Percentiles rank a stretch among this genome's conserved stretches.
Conservation (phyloP, 202 grass and related monocot species). For the Setaria italica region DNA sequence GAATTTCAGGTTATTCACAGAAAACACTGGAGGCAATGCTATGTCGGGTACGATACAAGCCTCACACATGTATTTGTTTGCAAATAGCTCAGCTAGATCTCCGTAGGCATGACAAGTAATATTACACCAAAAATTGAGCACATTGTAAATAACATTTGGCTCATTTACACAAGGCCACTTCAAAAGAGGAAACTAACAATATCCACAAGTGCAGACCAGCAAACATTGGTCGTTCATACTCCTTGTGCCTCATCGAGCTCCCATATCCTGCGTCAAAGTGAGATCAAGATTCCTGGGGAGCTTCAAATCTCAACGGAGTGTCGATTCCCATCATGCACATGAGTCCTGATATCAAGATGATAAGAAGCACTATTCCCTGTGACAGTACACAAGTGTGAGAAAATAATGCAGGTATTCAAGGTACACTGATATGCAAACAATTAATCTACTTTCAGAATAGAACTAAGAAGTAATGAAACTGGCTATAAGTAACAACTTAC, state of each 20-base stretch:
- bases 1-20: conserved; percentile 53
- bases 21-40: conserved; percentile 27
- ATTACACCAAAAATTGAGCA: conserved; percentile 46
- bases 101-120: conserved; percentile 10
- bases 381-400: conserved; percentile 19
- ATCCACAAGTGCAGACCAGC: conserved; percentile 43
- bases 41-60: conserved; percentile 34
- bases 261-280: conserved; percentile 20
- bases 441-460: conserved; percentile 27
- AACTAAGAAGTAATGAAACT: neutral
- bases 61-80: neutral
- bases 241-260: neutral
- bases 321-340: conserved; percentile 97
- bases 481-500: conserved; percentile 58
- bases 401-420: conserved; percentile 2
- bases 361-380: conserved; percentile 93
- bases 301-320: conserved; percentile 83
- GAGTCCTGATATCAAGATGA: conserved; percentile 97
- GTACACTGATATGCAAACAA: neutral
- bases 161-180: conserved; percentile 37
- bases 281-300: conserved; percentile 72
- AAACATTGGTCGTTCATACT: conserved; percentile 21
- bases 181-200: conserved; percentile 31
- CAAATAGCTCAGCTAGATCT: conserved; percentile 27
- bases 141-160: neutral